A percentile compares a stretch with the other conserved stretches of the same genome.
phyloP scores from a whole-genome alignment of 2,329 filamentous ascomycete genomes.

The Aspergillus japonicus region DNA sequence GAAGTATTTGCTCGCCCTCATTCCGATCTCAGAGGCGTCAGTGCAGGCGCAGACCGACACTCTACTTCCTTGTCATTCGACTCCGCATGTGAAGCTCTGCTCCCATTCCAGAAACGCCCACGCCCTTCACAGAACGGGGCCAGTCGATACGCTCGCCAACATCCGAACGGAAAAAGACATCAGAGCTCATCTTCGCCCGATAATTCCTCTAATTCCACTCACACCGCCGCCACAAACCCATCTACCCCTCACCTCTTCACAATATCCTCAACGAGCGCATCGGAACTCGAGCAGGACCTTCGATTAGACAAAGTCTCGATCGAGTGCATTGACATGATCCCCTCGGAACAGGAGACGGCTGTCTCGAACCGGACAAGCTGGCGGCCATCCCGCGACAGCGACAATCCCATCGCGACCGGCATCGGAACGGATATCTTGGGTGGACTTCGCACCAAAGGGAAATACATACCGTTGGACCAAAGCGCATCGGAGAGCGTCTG shows the following conservation, averaged over 20 bases:
- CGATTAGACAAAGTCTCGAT: constrained; percentile 76
- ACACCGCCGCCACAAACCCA: constrained; percentile 2
- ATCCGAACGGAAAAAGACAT: constrained; percentile 8
- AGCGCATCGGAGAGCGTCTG: constrained; percentile 77
- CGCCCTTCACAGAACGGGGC: constrained; percentile 17
- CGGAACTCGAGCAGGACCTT: constrained; percentile 60
- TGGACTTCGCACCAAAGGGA: constrained; percentile 78
- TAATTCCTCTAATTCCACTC: constrained; percentile 7
- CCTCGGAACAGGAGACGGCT: constrained; percentile 28
- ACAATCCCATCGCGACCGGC: constrained; percentile 47
- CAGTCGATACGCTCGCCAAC: constrained; percentile 11
- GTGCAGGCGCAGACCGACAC: constrained; percentile 8
- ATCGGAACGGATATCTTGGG: constrained; percentile 54
- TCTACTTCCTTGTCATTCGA: constrained; percentile 30
- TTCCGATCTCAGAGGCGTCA: constrained; percentile 15
- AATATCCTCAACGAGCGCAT: constrained; percentile 17
- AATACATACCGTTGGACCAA: constrained; percentile 69
- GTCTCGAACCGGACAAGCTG: constrained; percentile 24
- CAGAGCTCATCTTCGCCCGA: constrained; percentile 9
- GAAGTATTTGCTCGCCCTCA: constrained; percentile 53
- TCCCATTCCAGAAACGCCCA: constrained; percentile 35
- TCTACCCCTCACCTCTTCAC: constrained; percentile 21
- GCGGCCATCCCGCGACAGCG: constrained; percentile 26
- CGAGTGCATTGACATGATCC: constrained; percentile 74
- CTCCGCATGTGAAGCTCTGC: constrained; percentile 38